Percentiles rank a stretch among this genome's conserved stretches.
These are phyloP conservation scores for Chloranthus sessilifolius DNA, from an alignment of 164 flowering plant species.

Conservation along the genomic window DNA sequence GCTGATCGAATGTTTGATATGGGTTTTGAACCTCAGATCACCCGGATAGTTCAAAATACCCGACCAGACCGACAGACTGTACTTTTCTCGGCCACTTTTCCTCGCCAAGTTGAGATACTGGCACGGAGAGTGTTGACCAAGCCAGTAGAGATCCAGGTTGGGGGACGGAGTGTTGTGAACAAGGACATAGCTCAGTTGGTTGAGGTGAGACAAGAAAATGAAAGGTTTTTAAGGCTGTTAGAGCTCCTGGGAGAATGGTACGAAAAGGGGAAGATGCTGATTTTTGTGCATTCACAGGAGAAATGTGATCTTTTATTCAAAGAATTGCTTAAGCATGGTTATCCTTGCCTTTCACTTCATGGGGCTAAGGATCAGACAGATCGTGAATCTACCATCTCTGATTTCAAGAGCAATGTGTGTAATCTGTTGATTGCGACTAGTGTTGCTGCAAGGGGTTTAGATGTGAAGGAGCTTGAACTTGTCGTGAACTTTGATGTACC, in stretches of 20 bases:
- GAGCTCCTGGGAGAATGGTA: slow-evolving; percentile 96
- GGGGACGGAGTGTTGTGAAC: slow-evolving; percentile 98
- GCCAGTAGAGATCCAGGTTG: slow-evolving; percentile 93
- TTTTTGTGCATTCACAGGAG: slow-evolving; percentile 90
- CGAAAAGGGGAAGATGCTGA: slow-evolving; percentile 87
- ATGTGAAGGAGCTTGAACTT: slow-evolving; percentile 94
- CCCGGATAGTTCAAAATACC: slow-evolving; percentile 89
- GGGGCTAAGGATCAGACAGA: slow-evolving; percentile 98
- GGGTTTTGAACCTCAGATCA: slow-evolving; percentile 99
- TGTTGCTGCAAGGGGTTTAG: slow-evolving; percentile 94
- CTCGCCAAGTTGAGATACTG: slow-evolving; percentile 90
- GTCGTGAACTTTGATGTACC: slow-evolving; percentile 88
- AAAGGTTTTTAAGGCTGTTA: slow-evolving; percentile 70
- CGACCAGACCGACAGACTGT: slow-evolving; percentile 94
- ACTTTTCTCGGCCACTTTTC: slow-evolving; percentile 96
- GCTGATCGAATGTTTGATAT: slow-evolving; percentile 99
- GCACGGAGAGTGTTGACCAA: slow-evolving; percentile 82
- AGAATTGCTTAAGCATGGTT: slow-evolving; percentile 67
- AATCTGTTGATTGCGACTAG: slow-evolving; percentile 87
- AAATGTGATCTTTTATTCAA: slow-evolving; percentile 84
- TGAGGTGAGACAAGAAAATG: slow-evolving; percentile 84
- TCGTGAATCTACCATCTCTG: slow-evolving; percentile 86
- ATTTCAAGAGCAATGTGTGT: slow-evolving; percentile 89
- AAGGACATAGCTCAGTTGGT: slow-evolving; percentile 86
- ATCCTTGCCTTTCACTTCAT: slow-evolving; percentile 93